These are phyloP conservation scores for Madurella fahalii DNA, from an alignment of 2,329 filamentous ascomycete species.

Conservation along the genomic window DNA sequence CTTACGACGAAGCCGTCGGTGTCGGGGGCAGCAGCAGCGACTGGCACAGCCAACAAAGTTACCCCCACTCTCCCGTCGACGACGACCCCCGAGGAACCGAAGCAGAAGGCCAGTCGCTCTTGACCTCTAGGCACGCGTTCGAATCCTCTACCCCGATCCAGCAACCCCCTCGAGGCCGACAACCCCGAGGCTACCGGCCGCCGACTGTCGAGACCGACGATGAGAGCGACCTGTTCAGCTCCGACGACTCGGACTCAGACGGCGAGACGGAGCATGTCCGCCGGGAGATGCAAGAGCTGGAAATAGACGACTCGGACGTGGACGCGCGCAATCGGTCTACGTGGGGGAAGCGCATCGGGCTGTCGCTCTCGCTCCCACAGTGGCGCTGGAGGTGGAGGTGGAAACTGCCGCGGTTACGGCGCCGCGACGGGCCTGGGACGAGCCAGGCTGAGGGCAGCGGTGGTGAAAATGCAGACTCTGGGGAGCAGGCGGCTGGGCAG, in stretches of 20 bases:
- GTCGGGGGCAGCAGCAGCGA: slow-evolving; percentile 46
- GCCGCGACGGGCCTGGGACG: slow-evolving; percentile 35
- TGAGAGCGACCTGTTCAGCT: slow-evolving; percentile 54
- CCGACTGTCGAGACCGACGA: slow-evolving; percentile 76
- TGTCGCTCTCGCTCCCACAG: slow-evolving; percentile 47
- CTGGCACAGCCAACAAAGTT: slow-evolving; percentile 37
- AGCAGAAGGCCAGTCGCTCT: slow-evolving; percentile 72
- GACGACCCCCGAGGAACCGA: slow-evolving; percentile 64
- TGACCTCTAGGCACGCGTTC: slow-evolving; percentile 49
- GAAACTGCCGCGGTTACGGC: slow-evolving; percentile 47
- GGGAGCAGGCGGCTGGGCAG: slow-evolving; percentile 4
- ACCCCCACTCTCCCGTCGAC: slow-evolving; percentile 52
- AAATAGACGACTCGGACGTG: slow-evolving; percentile 65
- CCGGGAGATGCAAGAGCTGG: slow-evolving; percentile 84
- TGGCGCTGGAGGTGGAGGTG: slow-evolving; percentile 55
- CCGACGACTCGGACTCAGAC: slow-evolving; percentile 38
- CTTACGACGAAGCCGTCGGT: slow-evolving; percentile 75
- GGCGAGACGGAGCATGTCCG: slow-evolving; percentile 64
- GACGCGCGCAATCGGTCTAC: slow-evolving; percentile 37
- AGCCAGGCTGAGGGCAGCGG: slow-evolving; percentile 19
- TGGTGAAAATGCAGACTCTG: slow-evolving; percentile 22
- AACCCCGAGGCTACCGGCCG: slow-evolving; percentile 62
- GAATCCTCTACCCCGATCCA: slow-evolving; percentile 32
- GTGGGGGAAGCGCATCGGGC: slow-evolving; percentile 55
- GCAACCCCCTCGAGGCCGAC: slow-evolving; percentile 30